Base-by-base conservation (phyloP, 495 filamentous ascomycete species). In the Barbatosphaeria neglecta region DNA sequence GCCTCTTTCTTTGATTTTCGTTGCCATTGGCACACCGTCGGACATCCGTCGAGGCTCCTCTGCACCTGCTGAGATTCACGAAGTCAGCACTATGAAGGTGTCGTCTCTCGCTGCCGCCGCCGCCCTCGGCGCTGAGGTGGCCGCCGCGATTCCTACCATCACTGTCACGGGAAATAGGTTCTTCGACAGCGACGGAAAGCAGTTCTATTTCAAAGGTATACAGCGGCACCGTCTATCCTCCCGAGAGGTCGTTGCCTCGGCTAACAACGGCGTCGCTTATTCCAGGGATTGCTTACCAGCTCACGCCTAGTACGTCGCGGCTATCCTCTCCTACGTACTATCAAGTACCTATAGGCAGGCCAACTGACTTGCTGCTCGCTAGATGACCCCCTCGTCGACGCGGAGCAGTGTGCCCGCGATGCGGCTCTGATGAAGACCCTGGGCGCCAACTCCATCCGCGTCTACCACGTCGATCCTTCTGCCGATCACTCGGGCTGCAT, bases 361-460 rank as follows among this genome's bases (percentile, higher is more conserved):
- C 11, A 5, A 37, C 33, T 37, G 18, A 37, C 33, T n/a, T 37
- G 33, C 6, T 6, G 15, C 8, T 37, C 42, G 41, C 39, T 35
- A 52, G 70, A 80, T 16, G 88, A 95, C 58, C 88, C 88, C 17
- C 73, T 95, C 52, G 62, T 83, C 47, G 74, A 92, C 59, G 73
- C 72, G 33, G 73, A 72, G 28, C 88, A 95, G 73, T 95, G 88
- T 68, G 64, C 73, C 51, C 80, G 80, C 40, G 88, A 95, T 68
- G 81, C 83, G 35, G 62, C 64, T 16, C 73, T 86, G 45, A 95
- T 95, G 88, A 66, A 85, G 56, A 76, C 78, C 28, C 62, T 95
- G 40, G 86, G 86, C 46, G 73, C 85, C 62, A 95, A 95, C 59
- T 70, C 83, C 17, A 90, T 95, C 56, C 86, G 88, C 38, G 84